Evolutionary conservation across 768 basidiomycete genomes (phyloP), one percentile per base, ranked within the genome.

Genomic region (Panaeolus cyanescens): DNA sequence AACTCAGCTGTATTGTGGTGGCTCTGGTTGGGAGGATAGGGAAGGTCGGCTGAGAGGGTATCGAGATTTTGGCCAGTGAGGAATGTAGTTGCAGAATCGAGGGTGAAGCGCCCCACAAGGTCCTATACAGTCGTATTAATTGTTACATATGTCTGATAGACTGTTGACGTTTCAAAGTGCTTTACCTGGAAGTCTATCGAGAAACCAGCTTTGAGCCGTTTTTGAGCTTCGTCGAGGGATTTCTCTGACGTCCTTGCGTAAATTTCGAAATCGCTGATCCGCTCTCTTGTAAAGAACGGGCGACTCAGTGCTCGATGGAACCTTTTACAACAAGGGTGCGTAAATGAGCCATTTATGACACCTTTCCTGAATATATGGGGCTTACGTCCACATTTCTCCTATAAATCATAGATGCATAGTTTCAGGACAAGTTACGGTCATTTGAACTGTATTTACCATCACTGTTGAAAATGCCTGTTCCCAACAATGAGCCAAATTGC

Each of bases 381-480:
- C 80, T 62, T 65, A 88, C 86, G 86, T 91, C 90, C 90, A 91
- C 72, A 84, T 78, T 1, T 88, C 85, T n/a, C 87, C 87, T 87
- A 45, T 3, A 58, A 13, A 39, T 28, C 20, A 13, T 32, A 12
- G 40, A 9, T 17, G 22, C 31, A 53, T 34, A 20, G 0, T 22
- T 15, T 19, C 15, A 4, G 54, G 9, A 17, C 58, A 31, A 33
- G 31, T 32, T 25, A 30, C n/a, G 32, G 25, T 5, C 5, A 67
- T 17, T 50, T 30, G 33, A 39, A 13, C 42, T 32, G 54, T 4
- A 65, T 73, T 13, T 64, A 83, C 85, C 86, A 70, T 88, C 84
- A 2, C 80, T 79, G 64, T 84, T 85, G 71, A 88, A 89, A 0
- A 88, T 81, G 0, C 87, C 87, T 2, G 76, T 75, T 0, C 87